phyloP scores from a whole-genome alignment of 768 basidiomycete genomes.

The Termitomyces eurrhizus region DNA sequence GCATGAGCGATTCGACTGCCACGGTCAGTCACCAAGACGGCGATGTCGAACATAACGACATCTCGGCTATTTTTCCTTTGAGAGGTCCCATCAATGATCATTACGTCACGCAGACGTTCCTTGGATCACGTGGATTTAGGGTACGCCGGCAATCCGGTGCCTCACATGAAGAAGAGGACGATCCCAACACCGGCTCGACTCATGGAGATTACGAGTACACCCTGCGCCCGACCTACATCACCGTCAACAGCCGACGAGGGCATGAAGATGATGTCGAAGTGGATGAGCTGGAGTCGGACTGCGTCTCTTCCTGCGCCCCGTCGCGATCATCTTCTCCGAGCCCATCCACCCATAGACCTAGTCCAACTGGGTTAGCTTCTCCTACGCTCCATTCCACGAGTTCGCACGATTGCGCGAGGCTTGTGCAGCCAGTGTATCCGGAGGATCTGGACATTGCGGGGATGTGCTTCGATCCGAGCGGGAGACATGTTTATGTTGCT shows the following conservation, averaged over 20 bases:
- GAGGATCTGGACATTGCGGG: constrained; percentile 61
- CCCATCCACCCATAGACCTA: constrained; percentile 25
- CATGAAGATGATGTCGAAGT: constrained; percentile 38
- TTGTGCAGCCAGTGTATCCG: constrained; percentile 16
- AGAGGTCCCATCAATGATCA: constrained; percentile 54
- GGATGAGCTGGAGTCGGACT: constrained; percentile 55
- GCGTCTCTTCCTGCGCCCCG: constrained; percentile 37
- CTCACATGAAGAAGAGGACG: constrained; percentile 18
- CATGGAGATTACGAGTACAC: constrained; percentile 28
- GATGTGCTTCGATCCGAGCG: constrained; percentile 68
- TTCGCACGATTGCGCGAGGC: constrained; percentile 7
- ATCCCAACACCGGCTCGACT: constrained; percentile 26
- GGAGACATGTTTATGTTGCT: constrained; percentile 66
- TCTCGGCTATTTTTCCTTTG: constrained; percentile 52
- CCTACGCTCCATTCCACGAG: background rate
- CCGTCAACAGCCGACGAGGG: background rate
- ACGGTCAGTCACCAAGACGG: constrained; percentile 1
- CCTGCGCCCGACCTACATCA: constrained; percentile 8
- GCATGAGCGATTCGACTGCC: constrained; percentile 17
- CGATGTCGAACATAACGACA: constrained; percentile 28
- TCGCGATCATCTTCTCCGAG: constrained; percentile 41
- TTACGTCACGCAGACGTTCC: constrained; percentile 47
- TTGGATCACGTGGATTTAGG: constrained; percentile 46
- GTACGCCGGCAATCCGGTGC: constrained; percentile 21
- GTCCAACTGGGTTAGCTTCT: constrained; percentile 8